These are phyloP conservation scores for Penicillium sp. DNA, from an alignment of 2,329 filamentous ascomycete genomes.

Conservation along the genomic window DNA sequence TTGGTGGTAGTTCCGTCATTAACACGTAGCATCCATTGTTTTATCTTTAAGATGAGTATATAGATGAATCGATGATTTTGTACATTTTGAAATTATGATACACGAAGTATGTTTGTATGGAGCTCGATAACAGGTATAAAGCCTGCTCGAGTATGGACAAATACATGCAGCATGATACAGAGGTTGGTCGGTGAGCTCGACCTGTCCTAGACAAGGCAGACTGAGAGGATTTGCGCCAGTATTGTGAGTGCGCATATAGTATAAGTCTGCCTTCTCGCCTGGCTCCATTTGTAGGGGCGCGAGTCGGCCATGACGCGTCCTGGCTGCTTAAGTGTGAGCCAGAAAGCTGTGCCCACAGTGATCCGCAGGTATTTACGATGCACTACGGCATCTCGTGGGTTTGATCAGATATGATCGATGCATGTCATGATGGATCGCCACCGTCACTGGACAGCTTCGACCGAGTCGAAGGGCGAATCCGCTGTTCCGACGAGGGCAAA, in stretches of 20 bases:
- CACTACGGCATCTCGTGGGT: background rate
- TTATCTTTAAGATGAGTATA: background rate
- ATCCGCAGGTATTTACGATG: background rate
- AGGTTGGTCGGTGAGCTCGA: background rate
- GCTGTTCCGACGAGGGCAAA: constrained; percentile 33
- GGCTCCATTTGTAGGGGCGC: background rate
- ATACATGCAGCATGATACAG: background rate
- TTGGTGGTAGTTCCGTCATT: constrained; percentile 7
- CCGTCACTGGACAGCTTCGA: constrained; percentile 25
- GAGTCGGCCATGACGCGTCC: background rate
- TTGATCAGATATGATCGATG: background rate
- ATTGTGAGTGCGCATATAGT: background rate
- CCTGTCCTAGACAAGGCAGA: no score
- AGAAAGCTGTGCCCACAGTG: background rate
- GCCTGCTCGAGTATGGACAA: background rate
- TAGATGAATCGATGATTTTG: background rate
- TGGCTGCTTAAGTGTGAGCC: background rate
- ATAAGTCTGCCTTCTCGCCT: background rate
- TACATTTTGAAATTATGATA: constrained; percentile 4
- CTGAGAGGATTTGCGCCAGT: background rate
- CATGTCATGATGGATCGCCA: background rate
- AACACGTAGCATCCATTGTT: background rate
- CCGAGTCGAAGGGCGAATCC: constrained; percentile 29
- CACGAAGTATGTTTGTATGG: background rate
- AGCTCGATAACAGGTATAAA: background rate